A percentile compares a stretch with the other conserved stretches of the same genome.
phyloP scores from a whole-genome alignment of 2,329 filamentous ascomycete genomes.

The Pezicula carpinea region DNA sequence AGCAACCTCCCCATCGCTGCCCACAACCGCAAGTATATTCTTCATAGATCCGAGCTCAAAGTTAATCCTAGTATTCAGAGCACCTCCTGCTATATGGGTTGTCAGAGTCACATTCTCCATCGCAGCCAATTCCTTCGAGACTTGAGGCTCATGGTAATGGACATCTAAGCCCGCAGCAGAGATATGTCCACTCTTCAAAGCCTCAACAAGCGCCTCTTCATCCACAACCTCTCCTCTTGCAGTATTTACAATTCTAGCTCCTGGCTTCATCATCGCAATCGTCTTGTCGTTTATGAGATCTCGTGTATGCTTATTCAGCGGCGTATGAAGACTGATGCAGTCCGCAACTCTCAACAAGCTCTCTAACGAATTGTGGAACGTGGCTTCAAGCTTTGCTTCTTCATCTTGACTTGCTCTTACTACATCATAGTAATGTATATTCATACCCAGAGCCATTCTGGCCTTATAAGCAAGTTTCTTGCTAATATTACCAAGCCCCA shows the following conservation, averaged over 20 bases:
- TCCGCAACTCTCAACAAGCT: constrained; percentile 45
- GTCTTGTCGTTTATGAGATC: constrained; percentile 67
- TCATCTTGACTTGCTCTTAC: constrained; percentile 30
- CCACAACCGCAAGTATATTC: constrained; percentile 55
- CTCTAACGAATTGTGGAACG: constrained; percentile 44
- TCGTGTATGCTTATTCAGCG: constrained; percentile 61
- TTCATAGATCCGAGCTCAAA: constrained; percentile 62
- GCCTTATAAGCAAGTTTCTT: constrained; percentile 54
- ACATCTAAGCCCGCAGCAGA: constrained; percentile 69
- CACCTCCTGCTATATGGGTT: constrained; percentile 60
- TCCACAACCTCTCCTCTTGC: constrained; percentile 75
- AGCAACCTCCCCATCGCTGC: not conserved
- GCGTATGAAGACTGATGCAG: constrained; percentile 64
- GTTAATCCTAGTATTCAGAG: constrained; percentile 50
- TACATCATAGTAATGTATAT: constrained; percentile 56
- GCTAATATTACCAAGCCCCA: constrained; percentile 63
- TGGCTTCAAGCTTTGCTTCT: constrained; percentile 39
- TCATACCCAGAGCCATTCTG: constrained; percentile 56
- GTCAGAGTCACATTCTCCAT: constrained; percentile 42
- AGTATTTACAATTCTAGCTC: constrained; percentile 72
- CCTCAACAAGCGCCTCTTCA: constrained; percentile 68
- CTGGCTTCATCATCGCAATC: constrained; percentile 72
- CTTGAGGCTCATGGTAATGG: constrained; percentile 69
- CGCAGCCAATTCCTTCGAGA: constrained; percentile 44
- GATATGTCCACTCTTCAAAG: constrained; percentile 63